Base-by-base conservation (phyloP, 2,329 filamentous ascomycete genomes). In the Apiospora kogelbergensis region DNA sequence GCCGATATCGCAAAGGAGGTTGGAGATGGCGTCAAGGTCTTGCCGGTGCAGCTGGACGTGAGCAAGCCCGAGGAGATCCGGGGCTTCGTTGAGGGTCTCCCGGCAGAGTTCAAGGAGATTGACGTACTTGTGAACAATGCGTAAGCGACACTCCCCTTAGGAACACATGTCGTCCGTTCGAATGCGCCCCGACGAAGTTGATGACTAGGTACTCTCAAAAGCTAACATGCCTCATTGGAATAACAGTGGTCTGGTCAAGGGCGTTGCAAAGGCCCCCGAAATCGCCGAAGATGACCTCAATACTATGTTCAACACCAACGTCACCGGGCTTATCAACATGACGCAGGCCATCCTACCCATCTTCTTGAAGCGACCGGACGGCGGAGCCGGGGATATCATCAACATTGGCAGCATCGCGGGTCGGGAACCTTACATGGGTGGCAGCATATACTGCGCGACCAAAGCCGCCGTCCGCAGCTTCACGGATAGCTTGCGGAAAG, bases 81-180 rank as follows among this genome's bases (percentile, higher is more conserved):
- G 67, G 83, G 81, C 48, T 95, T 98, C 77, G 90, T 98, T 15
- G 82, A 81, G 1, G 87, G 84, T 48, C 81, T 98, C 75, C 95
- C 95, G 0, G 88, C 90, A 71, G 95, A 94, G 78, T 98, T 93
- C 83, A 89, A 88, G 79, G 89, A 94, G 33, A 92, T 98, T 72
- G 89, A 98, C 79, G 87, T 98, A 2, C 83, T 99, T 70, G 93
- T 99, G 33, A 99, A 99, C 83, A 98, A 98, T 85, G 95, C 95
- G 93, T 97, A 81, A 79, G 91, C 85, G 24, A 37, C 44, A 5
- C 40, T 41, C 7, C 4, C 33, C 3, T 33, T 33, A 33, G 33
- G 33, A 7, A 7, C 33, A 33, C 33, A 33, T 33, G 3, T 41
- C 40, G 40, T 41, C 40, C 40, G 40, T 10, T 41, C 5, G 40